Evolutionary conservation across 176 grass and related monocot genomes (phyloP).

Genomic region (Rhynchospora tenuis): DNA sequence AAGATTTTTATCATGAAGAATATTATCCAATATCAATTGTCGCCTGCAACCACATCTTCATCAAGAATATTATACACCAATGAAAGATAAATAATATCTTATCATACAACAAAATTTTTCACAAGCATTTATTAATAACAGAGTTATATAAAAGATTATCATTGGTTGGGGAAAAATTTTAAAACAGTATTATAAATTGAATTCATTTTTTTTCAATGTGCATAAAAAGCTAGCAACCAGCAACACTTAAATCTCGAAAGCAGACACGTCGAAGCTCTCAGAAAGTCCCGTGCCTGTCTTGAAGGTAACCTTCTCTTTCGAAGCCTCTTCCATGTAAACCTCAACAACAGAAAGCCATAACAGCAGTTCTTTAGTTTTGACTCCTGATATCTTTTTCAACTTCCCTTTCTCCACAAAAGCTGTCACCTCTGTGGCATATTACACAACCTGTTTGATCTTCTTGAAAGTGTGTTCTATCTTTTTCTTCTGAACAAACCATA

Average conservation of each 20-base stretch:
- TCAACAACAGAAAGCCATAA: constrained; percentile 14
- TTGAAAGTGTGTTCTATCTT: constrained; percentile 16
- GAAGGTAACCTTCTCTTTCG: neutral
- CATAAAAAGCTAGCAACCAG: neutral
- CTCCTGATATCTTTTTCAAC: constrained; percentile 9
- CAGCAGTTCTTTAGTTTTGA: constrained; percentile 12
- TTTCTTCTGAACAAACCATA: constrained; percentile 14
- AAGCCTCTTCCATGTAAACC: neutral
- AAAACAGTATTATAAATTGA: neutral
- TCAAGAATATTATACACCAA: too few relatives aligned
- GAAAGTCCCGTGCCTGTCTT: constrained; percentile 6
- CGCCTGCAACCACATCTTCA: too few relatives aligned
- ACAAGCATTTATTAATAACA: neutral
- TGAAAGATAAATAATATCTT: too few relatives aligned
- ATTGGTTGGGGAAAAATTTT: neutral
- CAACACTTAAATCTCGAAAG: neutral
- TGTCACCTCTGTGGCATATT: neutral
- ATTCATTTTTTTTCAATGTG: neutral
- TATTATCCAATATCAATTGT: too few relatives aligned
- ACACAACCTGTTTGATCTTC: neutral
- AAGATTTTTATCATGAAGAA: too few relatives aligned
- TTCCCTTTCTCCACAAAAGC: constrained; percentile 14
- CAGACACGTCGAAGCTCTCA: neutral
- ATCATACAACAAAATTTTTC: too few relatives aligned
- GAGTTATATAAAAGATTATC: neutral